Percentiles rank a stretch among this genome's conserved stretches.
These are phyloP conservation scores for Pseudogymnoascus sp. DNA, from an alignment of 2,329 filamentous ascomycete genomes.

Conservation along the genomic window DNA sequence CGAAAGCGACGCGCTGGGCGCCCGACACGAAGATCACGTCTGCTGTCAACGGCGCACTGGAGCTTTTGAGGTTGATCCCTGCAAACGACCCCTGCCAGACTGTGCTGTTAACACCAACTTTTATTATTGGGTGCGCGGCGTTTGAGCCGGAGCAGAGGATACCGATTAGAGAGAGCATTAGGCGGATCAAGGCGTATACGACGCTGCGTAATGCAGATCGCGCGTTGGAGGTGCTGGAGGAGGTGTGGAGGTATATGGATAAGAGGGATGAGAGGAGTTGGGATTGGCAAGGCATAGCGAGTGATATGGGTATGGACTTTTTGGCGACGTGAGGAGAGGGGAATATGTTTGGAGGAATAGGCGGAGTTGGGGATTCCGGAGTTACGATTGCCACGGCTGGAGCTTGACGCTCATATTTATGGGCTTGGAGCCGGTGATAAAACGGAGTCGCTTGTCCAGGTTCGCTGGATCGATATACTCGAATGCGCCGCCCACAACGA, in stretches of 20 bases:
- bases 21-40: slow-evolving; percentile 43
- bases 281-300: slow-evolving; percentile 56
- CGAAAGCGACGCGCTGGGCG: slow-evolving; percentile 30
- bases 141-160: background rate
- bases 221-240: slow-evolving; percentile 7
- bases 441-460: background rate
- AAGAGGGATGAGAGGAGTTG: slow-evolving; percentile 44
- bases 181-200: background rate
- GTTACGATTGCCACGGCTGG: background rate
- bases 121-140: slow-evolving; percentile 10
- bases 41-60: slow-evolving; percentile 50
- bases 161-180: slow-evolving; percentile 21
- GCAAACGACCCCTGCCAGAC: slow-evolving; percentile 51
- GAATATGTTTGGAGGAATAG: background rate
- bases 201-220: slow-evolving; percentile 17
- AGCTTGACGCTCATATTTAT: background rate
- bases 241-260: slow-evolving; percentile 13
- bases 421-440: background rate
- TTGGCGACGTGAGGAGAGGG: slow-evolving; percentile 30
- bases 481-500: background rate
- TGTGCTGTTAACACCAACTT: slow-evolving; percentile 16
- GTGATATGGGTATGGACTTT: slow-evolving; percentile 47
- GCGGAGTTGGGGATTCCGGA: background rate
- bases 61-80: slow-evolving; percentile 47
- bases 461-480: background rate